A percentile compares a stretch with the other conserved stretches of the same genome.
Evolutionary conservation across 2,329 filamentous ascomycete genomes (phyloP).

Genomic region (Cephalotrichum gorgonifer): DNA sequence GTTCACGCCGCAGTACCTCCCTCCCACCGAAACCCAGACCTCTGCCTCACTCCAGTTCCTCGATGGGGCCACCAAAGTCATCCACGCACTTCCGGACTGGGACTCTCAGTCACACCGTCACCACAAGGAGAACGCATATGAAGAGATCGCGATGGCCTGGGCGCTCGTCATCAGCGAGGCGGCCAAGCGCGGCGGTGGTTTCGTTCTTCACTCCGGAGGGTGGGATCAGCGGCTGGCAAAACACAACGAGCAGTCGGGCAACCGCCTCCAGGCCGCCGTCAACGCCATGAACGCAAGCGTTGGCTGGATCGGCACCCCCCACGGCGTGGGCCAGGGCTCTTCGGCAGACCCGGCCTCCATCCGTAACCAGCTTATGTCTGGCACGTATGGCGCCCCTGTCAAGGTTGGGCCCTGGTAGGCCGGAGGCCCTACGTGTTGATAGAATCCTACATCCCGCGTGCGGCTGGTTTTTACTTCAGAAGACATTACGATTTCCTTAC

Average conservation of each 20-base stretch:
- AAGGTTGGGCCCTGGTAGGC: constrained; percentile 51
- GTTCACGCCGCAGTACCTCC: constrained; percentile 91
- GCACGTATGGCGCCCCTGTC: constrained; percentile 49
- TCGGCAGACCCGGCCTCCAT: constrained; percentile 43
- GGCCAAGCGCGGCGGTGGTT: constrained; percentile 81
- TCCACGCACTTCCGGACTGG: constrained; percentile 86
- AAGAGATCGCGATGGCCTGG: constrained; percentile 93
- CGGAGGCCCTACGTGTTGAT: neutral
- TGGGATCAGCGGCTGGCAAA: constrained; percentile 85
- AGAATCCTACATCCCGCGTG: neutral
- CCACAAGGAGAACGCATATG: constrained; percentile 91
- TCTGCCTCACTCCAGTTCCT: constrained; percentile 77
- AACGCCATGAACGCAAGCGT: constrained; percentile 64
- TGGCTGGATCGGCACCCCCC: constrained; percentile 58
- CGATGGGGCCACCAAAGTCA: constrained; percentile 79
- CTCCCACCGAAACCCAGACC: constrained; percentile 79
- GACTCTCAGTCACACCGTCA: constrained; percentile 79
- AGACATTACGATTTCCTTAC: constrained; percentile 3
- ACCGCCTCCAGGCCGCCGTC: constrained; percentile 70
- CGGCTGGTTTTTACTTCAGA: neutral
- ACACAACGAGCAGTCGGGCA: constrained; percentile 80
- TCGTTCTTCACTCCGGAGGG: constrained; percentile 76
- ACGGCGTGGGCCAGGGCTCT: constrained; percentile 6
- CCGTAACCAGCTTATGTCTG: constrained; percentile 51
- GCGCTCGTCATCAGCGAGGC: constrained; percentile 83